Conservation (phyloP, 352 stramenopile species). For the Phytophthora boehmeriae region DNA sequence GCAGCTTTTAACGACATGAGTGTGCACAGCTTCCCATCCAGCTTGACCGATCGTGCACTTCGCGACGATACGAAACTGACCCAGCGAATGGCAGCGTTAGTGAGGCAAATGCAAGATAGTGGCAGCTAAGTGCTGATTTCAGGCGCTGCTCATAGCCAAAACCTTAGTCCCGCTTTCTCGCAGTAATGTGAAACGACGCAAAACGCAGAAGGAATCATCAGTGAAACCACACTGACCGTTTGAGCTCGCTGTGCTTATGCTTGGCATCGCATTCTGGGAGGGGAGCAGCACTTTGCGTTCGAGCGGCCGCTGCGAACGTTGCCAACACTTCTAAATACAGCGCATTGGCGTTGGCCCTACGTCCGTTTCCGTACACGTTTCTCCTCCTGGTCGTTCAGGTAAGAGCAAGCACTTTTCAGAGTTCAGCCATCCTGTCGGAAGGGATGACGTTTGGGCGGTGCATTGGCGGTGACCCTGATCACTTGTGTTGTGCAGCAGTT, state of each 20-base stretch:
- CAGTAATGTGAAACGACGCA: conserved; percentile 33
- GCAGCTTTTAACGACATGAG: conserved; percentile 80
- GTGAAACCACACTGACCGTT: conserved; percentile 9
- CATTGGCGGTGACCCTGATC: conserved; percentile 55
- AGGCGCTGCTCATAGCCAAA: not conserved
- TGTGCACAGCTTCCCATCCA: conserved; percentile 27
- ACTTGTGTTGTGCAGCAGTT: conserved; percentile 47
- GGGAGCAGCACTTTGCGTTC: too few relatives aligned
- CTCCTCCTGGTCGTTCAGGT: conserved; percentile 14
- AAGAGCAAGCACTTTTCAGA: conserved; percentile 23
- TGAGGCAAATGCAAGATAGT: not conserved
- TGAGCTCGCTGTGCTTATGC: too few relatives aligned
- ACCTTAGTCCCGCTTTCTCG: not conserved
- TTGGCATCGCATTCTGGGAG: conserved; percentile 8
- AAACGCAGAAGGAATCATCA: conserved; percentile 34
- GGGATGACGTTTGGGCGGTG: conserved; percentile 60
- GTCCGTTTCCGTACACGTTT: conserved; percentile 44
- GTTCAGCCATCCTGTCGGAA: conserved; percentile 1
- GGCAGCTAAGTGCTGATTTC: conserved; percentile 2
- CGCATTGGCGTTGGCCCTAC: not conserved
- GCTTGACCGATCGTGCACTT: conserved; percentile 17
- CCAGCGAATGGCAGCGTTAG: conserved; percentile 25
- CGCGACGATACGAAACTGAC: conserved; percentile 15
- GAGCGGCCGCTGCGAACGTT: not conserved
- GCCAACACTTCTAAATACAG: conserved; percentile 1